phyloP scores from a whole-genome alignment of 2,329 filamentous ascomycete genomes.

The Claviceps quebecensis region DNA sequence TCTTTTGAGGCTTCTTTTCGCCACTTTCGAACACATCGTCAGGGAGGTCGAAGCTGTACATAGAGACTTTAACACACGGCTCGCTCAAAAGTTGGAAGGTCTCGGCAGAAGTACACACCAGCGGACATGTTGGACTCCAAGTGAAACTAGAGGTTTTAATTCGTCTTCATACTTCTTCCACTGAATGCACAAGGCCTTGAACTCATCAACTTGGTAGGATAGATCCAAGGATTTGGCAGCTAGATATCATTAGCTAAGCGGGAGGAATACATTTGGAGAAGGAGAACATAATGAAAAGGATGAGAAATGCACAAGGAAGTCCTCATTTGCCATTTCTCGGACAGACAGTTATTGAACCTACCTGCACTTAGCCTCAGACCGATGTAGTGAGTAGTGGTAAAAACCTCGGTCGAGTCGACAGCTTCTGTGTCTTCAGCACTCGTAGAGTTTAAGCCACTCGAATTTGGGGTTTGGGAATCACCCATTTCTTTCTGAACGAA shows the following conservation, averaged over 20 bases:
- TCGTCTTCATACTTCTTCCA: slow-evolving; percentile 64
- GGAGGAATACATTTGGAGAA: not conserved
- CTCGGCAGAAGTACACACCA: slow-evolving; percentile 45
- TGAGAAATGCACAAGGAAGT: not conserved
- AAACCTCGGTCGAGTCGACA: slow-evolving; percentile 35
- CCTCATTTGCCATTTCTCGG: not conserved
- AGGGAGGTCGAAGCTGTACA: slow-evolving; percentile 66
- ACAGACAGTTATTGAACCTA: slow-evolving; percentile 27
- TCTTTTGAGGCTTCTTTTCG: slow-evolving; percentile 57
- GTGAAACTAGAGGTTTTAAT: slow-evolving; percentile 44
- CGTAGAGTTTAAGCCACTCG: slow-evolving; percentile 15
- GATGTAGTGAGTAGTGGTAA: slow-evolving; percentile 89
- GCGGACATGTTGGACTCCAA: slow-evolving; percentile 72
- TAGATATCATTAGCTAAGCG: slow-evolving; percentile 13
- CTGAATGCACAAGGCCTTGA: slow-evolving; percentile 65
- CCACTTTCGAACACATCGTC: slow-evolving; percentile 77
- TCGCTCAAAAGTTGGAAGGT: not conserved
- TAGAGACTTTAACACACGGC: not conserved
- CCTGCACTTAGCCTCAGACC: slow-evolving; percentile 68
- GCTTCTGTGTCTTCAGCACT: slow-evolving; percentile 30
- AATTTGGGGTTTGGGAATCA: not conserved
- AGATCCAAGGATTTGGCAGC: slow-evolving; percentile 61
- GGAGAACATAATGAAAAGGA: not conserved
- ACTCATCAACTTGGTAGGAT: slow-evolving; percentile 69
- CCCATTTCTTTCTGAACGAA: slow-evolving; percentile 30